These are phyloP conservation scores for Sarocladium kiliense DNA, from an alignment of 2,329 filamentous ascomycete genomes.

Conservation along the genomic window DNA sequence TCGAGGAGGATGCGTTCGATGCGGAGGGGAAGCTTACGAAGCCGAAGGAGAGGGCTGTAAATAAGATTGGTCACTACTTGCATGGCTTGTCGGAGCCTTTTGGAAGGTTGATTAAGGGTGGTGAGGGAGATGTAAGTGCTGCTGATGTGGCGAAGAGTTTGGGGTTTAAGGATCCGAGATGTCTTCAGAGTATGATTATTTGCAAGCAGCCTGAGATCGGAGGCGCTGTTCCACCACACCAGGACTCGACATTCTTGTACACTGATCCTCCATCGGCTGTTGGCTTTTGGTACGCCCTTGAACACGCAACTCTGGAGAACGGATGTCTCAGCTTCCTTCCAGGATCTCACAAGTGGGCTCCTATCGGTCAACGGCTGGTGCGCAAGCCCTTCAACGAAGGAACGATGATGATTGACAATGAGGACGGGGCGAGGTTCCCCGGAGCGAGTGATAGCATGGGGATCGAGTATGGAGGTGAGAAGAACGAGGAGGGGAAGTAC, in stretches of 20 bases:
- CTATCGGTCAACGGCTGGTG: slow-evolving; percentile 71
- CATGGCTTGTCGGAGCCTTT: slow-evolving; percentile 67
- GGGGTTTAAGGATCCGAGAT: slow-evolving; percentile 70
- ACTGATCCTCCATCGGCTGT: slow-evolving; percentile 84
- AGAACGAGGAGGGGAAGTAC: slow-evolving; percentile 52
- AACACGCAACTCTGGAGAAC: slow-evolving; percentile 83
- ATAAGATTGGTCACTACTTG: slow-evolving; percentile 77
- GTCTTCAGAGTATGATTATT: slow-evolving; percentile 93
- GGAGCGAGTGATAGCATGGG: slow-evolving; percentile 25
- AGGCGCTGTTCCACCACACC: slow-evolving; percentile 83
- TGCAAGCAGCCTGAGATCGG: slow-evolving; percentile 98
- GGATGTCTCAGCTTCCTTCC: slow-evolving; percentile 83
- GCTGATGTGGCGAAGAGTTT: slow-evolving; percentile 63
- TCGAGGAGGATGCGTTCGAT: slow-evolving; percentile 89
- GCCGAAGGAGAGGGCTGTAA: slow-evolving; percentile 80
- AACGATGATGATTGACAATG: slow-evolving; percentile 68
- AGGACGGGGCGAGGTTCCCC: slow-evolving; percentile 53
- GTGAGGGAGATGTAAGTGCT: slow-evolving; percentile 39
- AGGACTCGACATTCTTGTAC: slow-evolving; percentile 90
- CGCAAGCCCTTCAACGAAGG: slow-evolving; percentile 48
- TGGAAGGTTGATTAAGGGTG: slow-evolving; percentile 40
- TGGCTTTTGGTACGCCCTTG: slow-evolving; percentile 95
- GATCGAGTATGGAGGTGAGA: slow-evolving; percentile 35
- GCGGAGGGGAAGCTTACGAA: slow-evolving; percentile 59
- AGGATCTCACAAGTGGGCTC: slow-evolving; percentile 72